phyloP scores from a whole-genome alignment of 1,284 basidiomycete species.

The Leccinum glutinopallens region DNA sequence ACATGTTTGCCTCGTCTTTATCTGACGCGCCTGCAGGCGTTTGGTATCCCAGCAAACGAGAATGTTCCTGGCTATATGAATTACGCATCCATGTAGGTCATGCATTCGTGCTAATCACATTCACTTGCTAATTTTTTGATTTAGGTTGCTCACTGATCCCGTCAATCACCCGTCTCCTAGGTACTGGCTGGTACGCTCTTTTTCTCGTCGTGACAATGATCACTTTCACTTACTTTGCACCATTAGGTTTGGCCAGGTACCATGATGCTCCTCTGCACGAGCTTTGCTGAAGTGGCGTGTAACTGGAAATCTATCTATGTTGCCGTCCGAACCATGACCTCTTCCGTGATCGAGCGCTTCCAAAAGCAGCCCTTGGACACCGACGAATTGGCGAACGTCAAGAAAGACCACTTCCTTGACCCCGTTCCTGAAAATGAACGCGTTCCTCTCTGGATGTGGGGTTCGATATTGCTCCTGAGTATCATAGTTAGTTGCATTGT shows the following conservation, averaged over 20 bases:
- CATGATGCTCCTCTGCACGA: constrained; percentile 53
- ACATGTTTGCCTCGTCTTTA: background rate
- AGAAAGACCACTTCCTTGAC: constrained; percentile 39
- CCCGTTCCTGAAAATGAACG: constrained; percentile 46
- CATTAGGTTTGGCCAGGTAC: constrained; percentile 63
- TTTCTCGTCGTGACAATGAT: background rate
- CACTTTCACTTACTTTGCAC: background rate
- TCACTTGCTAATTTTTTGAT: background rate
- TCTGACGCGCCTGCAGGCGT: background rate
- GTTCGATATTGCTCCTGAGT: constrained; percentile 48
- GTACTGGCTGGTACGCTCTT: constrained; percentile 9
- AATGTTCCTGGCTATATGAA: constrained; percentile 5
- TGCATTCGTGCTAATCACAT: background rate
- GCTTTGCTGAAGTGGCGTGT: constrained; percentile 47
- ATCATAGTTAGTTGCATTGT: constrained; percentile 58
- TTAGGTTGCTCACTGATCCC: constrained; percentile 2
- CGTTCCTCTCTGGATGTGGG: constrained; percentile 60
- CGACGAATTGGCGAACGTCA: constrained; percentile 20
- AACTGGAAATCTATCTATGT: constrained; percentile 30
- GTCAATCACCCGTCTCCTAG: constrained; percentile 6
- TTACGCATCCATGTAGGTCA: constrained; percentile 2
- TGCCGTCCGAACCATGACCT: constrained; percentile 4
- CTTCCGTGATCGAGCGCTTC: background rate
- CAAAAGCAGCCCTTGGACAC: background rate
- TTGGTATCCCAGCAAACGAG: background rate